phyloP scores from a whole-genome alignment of 768 basidiomycete genomes.

The Lentinula detonsa region DNA sequence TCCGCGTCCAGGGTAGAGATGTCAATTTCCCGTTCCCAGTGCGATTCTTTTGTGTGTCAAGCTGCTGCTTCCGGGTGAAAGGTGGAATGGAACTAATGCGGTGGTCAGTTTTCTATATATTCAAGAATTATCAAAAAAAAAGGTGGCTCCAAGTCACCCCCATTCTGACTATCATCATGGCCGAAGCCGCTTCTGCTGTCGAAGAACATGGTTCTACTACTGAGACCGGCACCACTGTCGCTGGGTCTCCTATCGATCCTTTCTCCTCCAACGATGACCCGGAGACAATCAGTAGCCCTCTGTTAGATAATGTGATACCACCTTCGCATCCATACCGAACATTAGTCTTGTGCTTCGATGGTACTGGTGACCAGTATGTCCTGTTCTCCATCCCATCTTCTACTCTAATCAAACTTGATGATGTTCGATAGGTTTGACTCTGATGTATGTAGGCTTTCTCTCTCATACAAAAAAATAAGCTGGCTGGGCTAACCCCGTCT shows the following conservation, averaged over 20 bases:
- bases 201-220: background rate
- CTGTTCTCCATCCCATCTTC: conserved; percentile 15
- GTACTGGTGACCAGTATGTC: conserved; percentile 38
- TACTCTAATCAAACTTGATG: background rate
- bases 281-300: background rate
- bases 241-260: background rate
- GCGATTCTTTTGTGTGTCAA: background rate
- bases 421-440: background rate
- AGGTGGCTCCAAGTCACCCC: background rate
- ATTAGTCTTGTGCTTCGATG: conserved; percentile 52
- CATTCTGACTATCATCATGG: background rate
- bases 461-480: background rate
- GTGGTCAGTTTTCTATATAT: background rate
- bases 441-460: background rate
- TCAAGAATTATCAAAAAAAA: background rate
- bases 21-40: background rate
- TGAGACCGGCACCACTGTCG: background rate
- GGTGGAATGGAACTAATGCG: background rate
- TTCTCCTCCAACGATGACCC: background rate
- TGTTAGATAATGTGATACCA: background rate
- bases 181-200: background rate
- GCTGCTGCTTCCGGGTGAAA: background rate
- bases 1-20: background rate
- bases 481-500: background rate
- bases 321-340: conserved; percentile 18